Evolutionary conservation across 352 stramenopile species (phyloP), one percentile per base, ranked within the genome.

Genomic region (Globisporangium iwayamae): DNA sequence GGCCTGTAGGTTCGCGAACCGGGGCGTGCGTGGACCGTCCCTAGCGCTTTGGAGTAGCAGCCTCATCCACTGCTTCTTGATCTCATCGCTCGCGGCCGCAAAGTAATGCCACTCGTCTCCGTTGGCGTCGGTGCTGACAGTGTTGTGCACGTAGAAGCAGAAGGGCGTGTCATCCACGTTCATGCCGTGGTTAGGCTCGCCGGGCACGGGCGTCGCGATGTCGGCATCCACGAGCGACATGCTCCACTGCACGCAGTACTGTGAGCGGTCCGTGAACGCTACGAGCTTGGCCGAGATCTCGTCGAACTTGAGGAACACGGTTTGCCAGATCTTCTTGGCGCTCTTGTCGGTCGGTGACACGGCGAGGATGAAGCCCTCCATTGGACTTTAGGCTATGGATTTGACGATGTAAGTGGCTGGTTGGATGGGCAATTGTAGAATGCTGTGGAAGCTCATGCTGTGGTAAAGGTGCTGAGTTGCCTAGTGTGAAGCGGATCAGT

Each of bases 211-310:
- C n/a, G 77, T 89, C 30, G 73, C 73, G 5, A 91, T 70, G 59
- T 91, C 82, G 10, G 80, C 69, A 25, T 73, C 73, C 3, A 77
- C 68, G 20, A 89, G 63, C 20, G 72, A 47, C 14, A 89, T 43
- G 32, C 71, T 81, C 80, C 80, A 90, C 28, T 71, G 74, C 22
- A 87, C 61, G 14, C 83, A 68, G 41, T 63, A 66, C 47, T 87
- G 80, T 8, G 75, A 78, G 34, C 70, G 67, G 43, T 89, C 76
- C 4, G 68, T 73, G 61, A 89, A 89, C 14, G 71, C 77, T 41
- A 90, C 68, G 20, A 91, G 62, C 45, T 83, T 75, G 22, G 75
- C 83, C 6, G 83, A 85, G 41, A 90, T 86, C 48, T 90, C 80
- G 60, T 89, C 80, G 7, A 83, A 67, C 62, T 84, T 88, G 62